These are phyloP conservation scores for Sinapis alba DNA, from an alignment of 441 rosid genomes.

Conservation along the genomic window DNA sequence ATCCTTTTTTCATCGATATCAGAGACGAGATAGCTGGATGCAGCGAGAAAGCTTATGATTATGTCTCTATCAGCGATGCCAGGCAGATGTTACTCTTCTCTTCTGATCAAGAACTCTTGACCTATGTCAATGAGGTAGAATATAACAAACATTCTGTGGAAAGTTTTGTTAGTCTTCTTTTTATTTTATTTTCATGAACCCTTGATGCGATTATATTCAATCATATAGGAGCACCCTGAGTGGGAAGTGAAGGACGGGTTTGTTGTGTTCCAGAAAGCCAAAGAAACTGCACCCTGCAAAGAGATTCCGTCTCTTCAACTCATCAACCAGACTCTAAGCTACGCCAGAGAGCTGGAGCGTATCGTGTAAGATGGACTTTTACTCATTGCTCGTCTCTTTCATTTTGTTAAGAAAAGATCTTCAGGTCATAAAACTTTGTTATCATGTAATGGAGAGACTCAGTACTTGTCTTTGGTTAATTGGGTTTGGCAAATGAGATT, in stretches of 20 bases:
- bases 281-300: slow-evolving; percentile 80
- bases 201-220: neutral
- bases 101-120: slow-evolving; percentile 69
- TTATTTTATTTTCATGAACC: neutral
- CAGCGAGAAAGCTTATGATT: slow-evolving; percentile 97
- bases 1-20: neutral
- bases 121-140: slow-evolving; percentile 82
- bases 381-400: slow-evolving; percentile 13
- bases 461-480: slow-evolving; percentile 17
- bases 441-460: slow-evolving; percentile 17
- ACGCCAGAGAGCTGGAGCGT: slow-evolving; percentile 95
- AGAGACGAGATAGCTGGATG: slow-evolving; percentile 99
- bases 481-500: slow-evolving; percentile 14
- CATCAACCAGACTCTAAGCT: slow-evolving; percentile 93
- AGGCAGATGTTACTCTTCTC: slow-evolving; percentile 76
- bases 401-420: neutral
- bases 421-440: slow-evolving; percentile 11
- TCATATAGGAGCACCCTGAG: slow-evolving; percentile 75
- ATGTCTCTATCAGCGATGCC: slow-evolving; percentile 73
- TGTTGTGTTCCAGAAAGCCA: slow-evolving; percentile 85
- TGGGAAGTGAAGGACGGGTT: slow-evolving; percentile 82
- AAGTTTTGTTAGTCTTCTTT: neutral
- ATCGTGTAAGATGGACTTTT: slow-evolving; percentile 55
- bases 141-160: neutral
- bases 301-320: slow-evolving; percentile 95